These are phyloP conservation scores for Rutidosis leptorrhynchoides DNA, from an alignment of 129 eudicot species.

Conservation along the genomic window DNA sequence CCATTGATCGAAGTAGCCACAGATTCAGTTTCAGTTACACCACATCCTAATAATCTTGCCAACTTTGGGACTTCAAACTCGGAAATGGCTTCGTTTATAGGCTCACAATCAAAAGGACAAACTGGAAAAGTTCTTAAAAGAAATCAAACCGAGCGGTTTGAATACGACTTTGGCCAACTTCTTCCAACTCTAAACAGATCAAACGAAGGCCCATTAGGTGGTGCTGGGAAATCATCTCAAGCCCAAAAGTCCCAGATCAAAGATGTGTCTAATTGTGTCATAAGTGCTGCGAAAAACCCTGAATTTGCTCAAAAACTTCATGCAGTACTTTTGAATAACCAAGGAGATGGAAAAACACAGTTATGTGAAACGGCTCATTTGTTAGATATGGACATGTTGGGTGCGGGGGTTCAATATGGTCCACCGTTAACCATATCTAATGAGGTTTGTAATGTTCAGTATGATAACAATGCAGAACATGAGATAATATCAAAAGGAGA, in stretches of 20 bases:
- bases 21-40: conserved; percentile 33
- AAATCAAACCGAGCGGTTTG: conserved; percentile 45
- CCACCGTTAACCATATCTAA: conserved; percentile 28
- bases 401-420: conserved; percentile 20
- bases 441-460: conserved; percentile 17
- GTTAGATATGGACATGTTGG: conserved; percentile 31
- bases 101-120: conserved; percentile 28
- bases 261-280: conserved; percentile 59
- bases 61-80: conserved; percentile 31
- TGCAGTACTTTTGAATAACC: conserved; percentile 43
- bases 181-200: conserved; percentile 41
- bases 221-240: conserved; percentile 44
- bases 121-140: conserved; percentile 27
- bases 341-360: conserved; percentile 34
- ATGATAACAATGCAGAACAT: conserved; percentile 8
- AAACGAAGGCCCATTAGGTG: conserved; percentile 30
- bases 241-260: conserved; percentile 52
- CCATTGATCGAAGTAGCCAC: conserved; percentile 37
- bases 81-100: conserved; percentile 32
- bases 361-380: conserved; percentile 31
- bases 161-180: conserved; percentile 45
- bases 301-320: conserved; percentile 63
- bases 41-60: conserved; percentile 30
- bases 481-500: not conserved
- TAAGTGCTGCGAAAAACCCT: conserved; percentile 61